Percentiles rank a stretch among this genome's conserved stretches.
Evolutionary conservation across 768 basidiomycete species (phyloP).

Genomic region (Hericium rajendrae): DNA sequence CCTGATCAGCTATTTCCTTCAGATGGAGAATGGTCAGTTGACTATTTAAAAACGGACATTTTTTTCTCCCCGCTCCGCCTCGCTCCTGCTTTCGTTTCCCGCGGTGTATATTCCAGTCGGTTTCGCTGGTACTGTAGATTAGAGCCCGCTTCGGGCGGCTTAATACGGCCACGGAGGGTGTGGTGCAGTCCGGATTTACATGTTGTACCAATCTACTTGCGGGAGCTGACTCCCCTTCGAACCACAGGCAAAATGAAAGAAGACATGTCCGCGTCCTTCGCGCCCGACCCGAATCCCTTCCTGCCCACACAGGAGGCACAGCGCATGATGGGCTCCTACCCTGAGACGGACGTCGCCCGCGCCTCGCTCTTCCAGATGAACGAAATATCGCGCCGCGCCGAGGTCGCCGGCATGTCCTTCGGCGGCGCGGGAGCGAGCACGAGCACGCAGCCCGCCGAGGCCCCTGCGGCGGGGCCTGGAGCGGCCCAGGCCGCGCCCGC

Average conservation of each 20-base stretch:
- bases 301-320: conserved; percentile 49
- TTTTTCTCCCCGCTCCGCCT: background rate
- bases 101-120: conserved; percentile 10
- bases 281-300: conserved; percentile 36
- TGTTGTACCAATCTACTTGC: conserved; percentile 10
- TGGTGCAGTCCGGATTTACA: no score
- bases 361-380: conserved; percentile 71
- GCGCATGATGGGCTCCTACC: conserved; percentile 37
- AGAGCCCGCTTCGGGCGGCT: background rate
- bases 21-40: conserved; percentile 49
- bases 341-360: conserved; percentile 51
- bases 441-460: conserved; percentile 2
- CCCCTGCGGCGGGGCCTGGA: conserved; percentile 7
- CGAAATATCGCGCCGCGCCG: conserved; percentile 60
- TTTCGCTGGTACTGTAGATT: background rate
- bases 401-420: conserved; percentile 32
- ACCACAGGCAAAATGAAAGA: conserved; percentile 24
- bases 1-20: conserved; percentile 72
- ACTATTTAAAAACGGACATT: conserved; percentile 14
- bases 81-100: conserved; percentile 12
- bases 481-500: conserved; percentile 5
- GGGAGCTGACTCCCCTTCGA: conserved; percentile 9
- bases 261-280: conserved; percentile 16
- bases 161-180: background rate
- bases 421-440: background rate